A percentile compares a stretch with the other conserved stretches of the same genome.
These are phyloP conservation scores for Ramularia endophylla DNA, from an alignment of 2,329 filamentous ascomycete species.

Conservation along the genomic window DNA sequence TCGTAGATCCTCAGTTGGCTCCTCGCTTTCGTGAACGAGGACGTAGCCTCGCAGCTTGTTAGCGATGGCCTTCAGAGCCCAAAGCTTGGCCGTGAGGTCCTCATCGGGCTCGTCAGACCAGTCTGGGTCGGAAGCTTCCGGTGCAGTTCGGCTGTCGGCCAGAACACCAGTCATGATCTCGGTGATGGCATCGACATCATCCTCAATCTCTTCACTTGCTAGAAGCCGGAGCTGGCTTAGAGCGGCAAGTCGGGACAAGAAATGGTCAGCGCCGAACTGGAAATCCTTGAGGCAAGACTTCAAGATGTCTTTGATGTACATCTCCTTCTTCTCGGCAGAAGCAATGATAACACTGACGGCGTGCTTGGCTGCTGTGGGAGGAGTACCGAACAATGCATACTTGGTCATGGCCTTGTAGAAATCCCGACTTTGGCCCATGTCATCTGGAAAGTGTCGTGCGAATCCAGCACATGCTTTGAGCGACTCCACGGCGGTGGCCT, in stretches of 20 bases:
- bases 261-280: conserved; percentile 65
- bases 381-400: conserved; percentile 77
- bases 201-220: conserved; percentile 65
- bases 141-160: conserved; percentile 51
- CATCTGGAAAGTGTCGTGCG: conserved; percentile 74
- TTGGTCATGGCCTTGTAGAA: conserved; percentile 75
- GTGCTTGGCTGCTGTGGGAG: conserved; percentile 82
- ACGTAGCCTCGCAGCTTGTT: conserved; percentile 67
- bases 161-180: conserved; percentile 73
- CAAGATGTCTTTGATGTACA: conserved; percentile 78
- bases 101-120: conserved; percentile 61
- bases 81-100: conserved; percentile 75
- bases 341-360: conserved; percentile 85
- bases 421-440: conserved; percentile 74
- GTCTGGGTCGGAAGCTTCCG: conserved; percentile 38
- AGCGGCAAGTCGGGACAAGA: conserved; percentile 65
- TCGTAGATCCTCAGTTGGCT: conserved; percentile 39
- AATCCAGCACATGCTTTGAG: conserved; percentile 93
- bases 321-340: conserved; percentile 68
- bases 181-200: conserved; percentile 66
- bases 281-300: conserved; percentile 69
- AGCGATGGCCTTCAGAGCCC: conserved; percentile 77
- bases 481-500: conserved; percentile 74
- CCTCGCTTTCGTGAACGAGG: conserved; percentile 13
- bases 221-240: conserved; percentile 71